phyloP scores from a whole-genome alignment of 164 flowering plant genomes.

The Vitis cinerea region DNA sequence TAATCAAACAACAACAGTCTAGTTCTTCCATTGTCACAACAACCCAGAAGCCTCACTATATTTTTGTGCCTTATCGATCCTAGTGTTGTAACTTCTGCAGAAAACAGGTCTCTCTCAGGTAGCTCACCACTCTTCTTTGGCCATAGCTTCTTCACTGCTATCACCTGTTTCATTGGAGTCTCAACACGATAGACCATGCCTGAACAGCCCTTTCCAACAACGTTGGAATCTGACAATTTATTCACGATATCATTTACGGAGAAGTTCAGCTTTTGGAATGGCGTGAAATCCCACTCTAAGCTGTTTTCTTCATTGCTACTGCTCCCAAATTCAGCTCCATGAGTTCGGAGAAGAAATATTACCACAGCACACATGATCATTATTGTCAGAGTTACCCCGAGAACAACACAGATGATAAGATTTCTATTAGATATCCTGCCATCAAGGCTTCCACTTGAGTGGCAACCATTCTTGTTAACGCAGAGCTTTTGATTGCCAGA shows the following conservation, averaged over 20 bases:
- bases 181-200: conserved; percentile 64
- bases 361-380: conserved; percentile 17
- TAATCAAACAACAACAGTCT: conserved; percentile 60
- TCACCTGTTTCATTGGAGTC: conserved; percentile 34
- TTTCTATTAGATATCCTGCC: conserved; percentile 23
- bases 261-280: conserved; percentile 61
- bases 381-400: conserved; percentile 17
- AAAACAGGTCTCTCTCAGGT: conserved; percentile 48
- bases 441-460: not conserved
- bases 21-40: conserved; percentile 44
- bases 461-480: conserved; percentile 28
- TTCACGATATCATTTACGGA: conserved; percentile 41
- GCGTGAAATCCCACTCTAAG: conserved; percentile 51
- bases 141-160: conserved; percentile 71
- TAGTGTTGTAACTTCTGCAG: conserved; percentile 54
- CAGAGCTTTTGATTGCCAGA: conserved; percentile 49
- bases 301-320: conserved; percentile 24
- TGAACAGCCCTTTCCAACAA: conserved; percentile 59
- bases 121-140: conserved; percentile 31
- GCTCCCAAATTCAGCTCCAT: conserved; percentile 9
- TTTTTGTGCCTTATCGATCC: conserved; percentile 66
- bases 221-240: conserved; percentile 40
- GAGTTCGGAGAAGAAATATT: conserved; percentile 20
- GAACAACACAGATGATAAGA: conserved; percentile 24
- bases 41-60: conserved; percentile 63